Evolutionary conservation across 768 basidiomycete species (phyloP).

Genomic region (Mrakia hoshinonis): DNA sequence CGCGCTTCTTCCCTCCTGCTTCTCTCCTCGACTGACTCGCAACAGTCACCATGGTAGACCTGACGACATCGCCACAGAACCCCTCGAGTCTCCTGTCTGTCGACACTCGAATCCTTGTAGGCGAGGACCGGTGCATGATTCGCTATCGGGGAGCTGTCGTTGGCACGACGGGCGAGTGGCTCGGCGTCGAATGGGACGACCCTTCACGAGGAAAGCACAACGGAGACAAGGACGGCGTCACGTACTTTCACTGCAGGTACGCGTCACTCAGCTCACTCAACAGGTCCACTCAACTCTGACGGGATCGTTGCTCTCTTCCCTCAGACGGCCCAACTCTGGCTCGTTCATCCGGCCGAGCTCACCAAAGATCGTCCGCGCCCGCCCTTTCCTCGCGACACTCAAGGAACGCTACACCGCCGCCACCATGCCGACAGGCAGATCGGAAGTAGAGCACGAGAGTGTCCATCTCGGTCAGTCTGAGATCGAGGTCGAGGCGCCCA

Average conservation of each 20-base stretch:
- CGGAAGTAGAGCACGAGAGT: slow-evolving; percentile 44
- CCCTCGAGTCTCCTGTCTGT: not conserved
- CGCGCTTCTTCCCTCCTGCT: not conserved
- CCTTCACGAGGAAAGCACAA: slow-evolving; percentile 74
- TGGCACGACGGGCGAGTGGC: slow-evolving; percentile 61
- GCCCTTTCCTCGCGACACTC: slow-evolving; percentile 66
- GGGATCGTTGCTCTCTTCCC: not conserved
- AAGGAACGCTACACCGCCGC: slow-evolving; percentile 55
- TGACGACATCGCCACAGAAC: no score
- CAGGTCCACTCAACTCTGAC: slow-evolving; percentile 6
- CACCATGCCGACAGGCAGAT: not conserved
- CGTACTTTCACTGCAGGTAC: slow-evolving; percentile 73
- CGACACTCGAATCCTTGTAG: slow-evolving; percentile 9
- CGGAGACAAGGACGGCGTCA: slow-evolving; percentile 65
- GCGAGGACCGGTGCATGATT: slow-evolving; percentile 55
- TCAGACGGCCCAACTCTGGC: slow-evolving; percentile 55
- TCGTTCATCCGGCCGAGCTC: slow-evolving; percentile 73
- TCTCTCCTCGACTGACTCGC: not conserved
- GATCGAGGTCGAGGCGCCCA: slow-evolving; percentile 79
- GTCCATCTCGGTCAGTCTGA: slow-evolving; percentile 71
- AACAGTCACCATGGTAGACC: not conserved
- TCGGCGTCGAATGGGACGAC: slow-evolving; percentile 98
- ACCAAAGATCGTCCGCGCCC: slow-evolving; percentile 50
- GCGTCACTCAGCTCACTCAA: slow-evolving; percentile 30
- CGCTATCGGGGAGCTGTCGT: slow-evolving; percentile 59